Evolutionary conservation across 176 grass and related monocot species (phyloP).

Genomic region (Tillandsia leiboldiana): DNA sequence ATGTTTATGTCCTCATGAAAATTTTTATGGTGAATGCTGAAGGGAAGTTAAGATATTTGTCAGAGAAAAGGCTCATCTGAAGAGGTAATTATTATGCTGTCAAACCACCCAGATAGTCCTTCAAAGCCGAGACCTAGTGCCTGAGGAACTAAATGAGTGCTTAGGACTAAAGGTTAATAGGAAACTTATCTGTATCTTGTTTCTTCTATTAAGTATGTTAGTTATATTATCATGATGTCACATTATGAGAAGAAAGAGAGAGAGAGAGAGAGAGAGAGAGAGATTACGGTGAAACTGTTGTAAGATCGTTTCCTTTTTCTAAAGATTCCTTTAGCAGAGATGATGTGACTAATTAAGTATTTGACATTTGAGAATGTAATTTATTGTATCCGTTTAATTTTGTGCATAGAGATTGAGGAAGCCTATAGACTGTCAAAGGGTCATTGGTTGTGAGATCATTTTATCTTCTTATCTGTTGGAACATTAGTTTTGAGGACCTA

Average conservation of each 20-base stretch:
- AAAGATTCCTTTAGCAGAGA: too few species aligned
- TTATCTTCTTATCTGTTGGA: too few species aligned
- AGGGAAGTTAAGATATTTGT: too few species aligned
- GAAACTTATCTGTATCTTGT: background rate
- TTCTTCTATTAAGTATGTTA: background rate
- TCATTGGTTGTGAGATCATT: too few species aligned
- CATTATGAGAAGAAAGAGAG: background rate
- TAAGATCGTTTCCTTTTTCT: too few species aligned
- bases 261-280: background rate
- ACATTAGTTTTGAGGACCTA: too few species aligned
- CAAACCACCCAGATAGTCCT: background rate
- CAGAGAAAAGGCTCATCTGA: background rate
- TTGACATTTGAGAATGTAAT: too few species aligned
- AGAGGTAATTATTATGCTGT: background rate
- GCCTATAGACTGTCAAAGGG: too few species aligned
- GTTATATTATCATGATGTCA: background rate
- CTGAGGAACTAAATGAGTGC: background rate
- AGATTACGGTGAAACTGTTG: too few species aligned
- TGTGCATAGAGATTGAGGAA: too few species aligned
- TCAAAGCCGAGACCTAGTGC: background rate
- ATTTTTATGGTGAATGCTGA: background rate
- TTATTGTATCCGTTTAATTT: too few species aligned
- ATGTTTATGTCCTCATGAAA: background rate
- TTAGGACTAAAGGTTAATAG: background rate
- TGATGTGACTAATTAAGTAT: too few species aligned